A percentile compares a stretch with the other conserved stretches of the same genome.
These are phyloP conservation scores for Mesembryanthemum crystallinum DNA, from an alignment of 148 eudicot genomes.

Conservation along the genomic window DNA sequence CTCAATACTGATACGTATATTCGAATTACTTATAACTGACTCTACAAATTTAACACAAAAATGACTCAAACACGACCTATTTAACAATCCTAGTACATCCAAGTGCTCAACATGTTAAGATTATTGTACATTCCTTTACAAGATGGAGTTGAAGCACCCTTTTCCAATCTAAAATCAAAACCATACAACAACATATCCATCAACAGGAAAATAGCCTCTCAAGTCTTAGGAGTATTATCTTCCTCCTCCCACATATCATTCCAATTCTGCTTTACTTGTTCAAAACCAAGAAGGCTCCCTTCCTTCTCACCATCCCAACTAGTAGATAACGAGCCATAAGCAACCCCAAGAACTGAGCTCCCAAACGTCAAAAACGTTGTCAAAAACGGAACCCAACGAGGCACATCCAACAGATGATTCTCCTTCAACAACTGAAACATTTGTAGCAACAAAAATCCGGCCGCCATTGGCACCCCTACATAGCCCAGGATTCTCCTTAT, in stretches of 20 bases:
- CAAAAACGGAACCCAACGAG: conserved; percentile 63
- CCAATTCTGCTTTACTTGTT: conserved; percentile 74
- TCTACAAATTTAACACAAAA: too few species aligned
- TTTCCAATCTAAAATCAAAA: conserved; percentile 5
- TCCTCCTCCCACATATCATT: conserved; percentile 84
- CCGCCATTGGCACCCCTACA: conserved; percentile 58
- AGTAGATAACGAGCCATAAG: conserved; percentile 71
- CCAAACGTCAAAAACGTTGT: conserved; percentile 72
- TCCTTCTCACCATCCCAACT: conserved; percentile 63
- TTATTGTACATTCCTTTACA: neutral
- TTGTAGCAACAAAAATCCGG: conserved; percentile 46
- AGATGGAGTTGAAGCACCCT: neutral
- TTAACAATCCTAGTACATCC: too few species aligned
- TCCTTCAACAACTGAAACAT: conserved; percentile 44
- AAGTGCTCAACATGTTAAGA: too few species aligned
- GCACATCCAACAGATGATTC: conserved; percentile 53
- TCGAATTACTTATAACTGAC: too few species aligned
- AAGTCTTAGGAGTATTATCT: conserved; percentile 26
- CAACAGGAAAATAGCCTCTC: neutral
- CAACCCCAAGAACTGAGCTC: conserved; percentile 71
- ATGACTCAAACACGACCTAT: too few species aligned
- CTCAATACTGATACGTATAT: too few species aligned
- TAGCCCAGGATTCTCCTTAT: conserved; percentile 50
- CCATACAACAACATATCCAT: neutral
- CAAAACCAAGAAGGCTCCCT: conserved; percentile 69